Base-by-base conservation (phyloP, 2,329 filamentous ascomycete species). In the Epichloe hybrida region DNA sequence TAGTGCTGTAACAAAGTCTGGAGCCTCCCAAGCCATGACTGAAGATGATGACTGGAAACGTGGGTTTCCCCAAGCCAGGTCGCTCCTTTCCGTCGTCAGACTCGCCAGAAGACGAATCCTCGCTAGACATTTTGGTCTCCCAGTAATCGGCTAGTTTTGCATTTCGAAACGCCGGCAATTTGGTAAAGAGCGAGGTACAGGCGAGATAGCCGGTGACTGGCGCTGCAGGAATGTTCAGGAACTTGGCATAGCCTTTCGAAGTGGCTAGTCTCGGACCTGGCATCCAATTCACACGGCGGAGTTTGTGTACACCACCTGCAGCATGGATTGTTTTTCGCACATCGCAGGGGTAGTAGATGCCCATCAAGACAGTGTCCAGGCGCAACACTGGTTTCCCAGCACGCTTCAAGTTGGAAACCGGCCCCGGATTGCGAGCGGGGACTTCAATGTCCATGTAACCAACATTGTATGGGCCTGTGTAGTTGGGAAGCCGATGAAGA, bases 391-490 rank as follows among this genome's bases (percentile, higher is more conserved):
- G 65, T 46, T 62, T 64, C 38, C 64, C 61, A 46, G 69, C 61
- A 42, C 69, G 62, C 53, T 66, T 69, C 52, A 72, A 66, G 53
- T 62, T 59, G 13, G 67, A 73, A 50, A 72, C 65, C 11, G 62
- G 61, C 21, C 66, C 63, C 12, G 69, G 68, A 2, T 65, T 52
- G 12, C 66, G 61, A 15, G 72, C 74, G 5, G 81, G 80, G 31
- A 84, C 72, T 62, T 86, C 82, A 51, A 83, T 70, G 57, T 86
- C 81, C 61, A 84, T 72, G 12, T 79, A 84, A 27, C 83, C 83
- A 40, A 88, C 83, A 54, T 75, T 74, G 62, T 85, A 84, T 0
- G 79, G 79, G 0, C 83, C 83, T 1, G 76, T 73, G 59, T 84
- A 83, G 13, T 71, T 61, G 3, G 83, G 82, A 48, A 86, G 77